phyloP scores from a whole-genome alignment of 495 filamentous ascomycete species.

The Lasiosphaeria hispida region DNA sequence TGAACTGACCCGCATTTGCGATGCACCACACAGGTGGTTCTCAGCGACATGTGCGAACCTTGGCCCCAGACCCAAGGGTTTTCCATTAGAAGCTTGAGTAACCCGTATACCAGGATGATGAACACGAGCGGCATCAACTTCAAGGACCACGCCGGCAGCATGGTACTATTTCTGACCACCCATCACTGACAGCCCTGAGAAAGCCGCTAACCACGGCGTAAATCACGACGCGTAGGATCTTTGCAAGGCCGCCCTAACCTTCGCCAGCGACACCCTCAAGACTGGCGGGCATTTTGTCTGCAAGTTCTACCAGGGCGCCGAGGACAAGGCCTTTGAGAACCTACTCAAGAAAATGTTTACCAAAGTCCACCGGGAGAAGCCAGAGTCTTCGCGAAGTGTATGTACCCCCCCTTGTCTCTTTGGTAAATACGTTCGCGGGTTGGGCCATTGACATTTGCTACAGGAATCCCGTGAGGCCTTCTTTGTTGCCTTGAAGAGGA shows the following conservation, averaged over 20 bases:
- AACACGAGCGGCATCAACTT: conserved; percentile 88
- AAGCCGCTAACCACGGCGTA: background rate
- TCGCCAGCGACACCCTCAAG: conserved; percentile 80
- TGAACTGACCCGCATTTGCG: background rate
- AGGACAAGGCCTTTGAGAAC: conserved; percentile 75
- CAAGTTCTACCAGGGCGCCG: conserved; percentile 92
- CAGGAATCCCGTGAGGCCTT: conserved; percentile 91
- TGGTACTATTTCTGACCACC: conserved; percentile 56
- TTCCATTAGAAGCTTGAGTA: conserved; percentile 82
- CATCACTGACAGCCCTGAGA: background rate
- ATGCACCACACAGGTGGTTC: conserved; percentile 56
- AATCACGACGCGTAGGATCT: conserved; percentile 70
- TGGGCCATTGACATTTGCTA: background rate
- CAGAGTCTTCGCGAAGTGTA: conserved; percentile 83
- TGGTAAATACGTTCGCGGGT: background rate
- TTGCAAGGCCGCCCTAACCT: conserved; percentile 77
- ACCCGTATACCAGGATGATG: conserved; percentile 97
- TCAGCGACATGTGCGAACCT: conserved; percentile 99
- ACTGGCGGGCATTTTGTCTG: conserved; percentile 85
- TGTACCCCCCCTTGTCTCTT: conserved; percentile 25
- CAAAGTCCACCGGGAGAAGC: conserved; percentile 81
- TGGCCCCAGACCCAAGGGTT: conserved; percentile 77
- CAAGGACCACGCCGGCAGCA: conserved; percentile 89
- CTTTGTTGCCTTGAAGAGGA: conserved; percentile 73
- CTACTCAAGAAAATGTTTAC: conserved; percentile 70